Evolutionary conservation across 108 stramenopile genomes (phyloP).

Genomic region (Nannochloropsis granulata): DNA sequence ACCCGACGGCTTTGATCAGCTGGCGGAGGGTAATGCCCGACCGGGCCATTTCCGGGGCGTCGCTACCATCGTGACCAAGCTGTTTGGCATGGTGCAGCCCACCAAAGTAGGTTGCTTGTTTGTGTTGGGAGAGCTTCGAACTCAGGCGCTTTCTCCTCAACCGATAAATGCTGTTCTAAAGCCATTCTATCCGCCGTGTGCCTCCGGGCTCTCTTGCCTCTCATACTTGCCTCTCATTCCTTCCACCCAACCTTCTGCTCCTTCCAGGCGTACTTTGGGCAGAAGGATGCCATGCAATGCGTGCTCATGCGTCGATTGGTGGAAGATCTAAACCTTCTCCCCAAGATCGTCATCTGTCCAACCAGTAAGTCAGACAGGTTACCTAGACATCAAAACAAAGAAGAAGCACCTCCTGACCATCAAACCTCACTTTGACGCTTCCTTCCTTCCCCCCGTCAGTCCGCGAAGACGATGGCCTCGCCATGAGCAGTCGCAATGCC

Average conservation of each 20-base stretch:
- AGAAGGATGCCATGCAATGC: constrained; percentile 95
- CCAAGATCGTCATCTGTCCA: constrained; percentile 43
- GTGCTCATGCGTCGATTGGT: constrained; percentile 62
- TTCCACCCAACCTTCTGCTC: constrained; percentile 45
- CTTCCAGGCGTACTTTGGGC: constrained; percentile 72
- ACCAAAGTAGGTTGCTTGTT: background rate
- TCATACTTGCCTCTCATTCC: background rate
- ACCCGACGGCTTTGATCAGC: constrained; percentile 55
- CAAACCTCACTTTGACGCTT: background rate
- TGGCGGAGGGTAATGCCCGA: constrained; percentile 56
- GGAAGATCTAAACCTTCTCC: constrained; percentile 56
- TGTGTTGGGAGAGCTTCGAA: too few relatives aligned
- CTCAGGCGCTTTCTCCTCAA: background rate
- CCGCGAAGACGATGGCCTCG: constrained; percentile 79
- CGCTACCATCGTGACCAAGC: constrained; percentile 89
- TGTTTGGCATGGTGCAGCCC: constrained; percentile 75
- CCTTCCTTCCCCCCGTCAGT: background rate
- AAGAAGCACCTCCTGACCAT: background rate
- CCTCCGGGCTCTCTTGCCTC: too few relatives aligned
- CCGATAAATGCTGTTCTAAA: too few relatives aligned
- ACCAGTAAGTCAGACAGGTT: background rate
- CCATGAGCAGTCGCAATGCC: constrained; percentile 87
- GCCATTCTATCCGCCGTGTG: too few relatives aligned
- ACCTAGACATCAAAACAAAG: background rate
- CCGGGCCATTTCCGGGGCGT: constrained; percentile 92